Evolutionary conservation across 768 basidiomycete species (phyloP), one percentile per base, ranked within the genome.

Genomic region (Lyophyllum shimeji): DNA sequence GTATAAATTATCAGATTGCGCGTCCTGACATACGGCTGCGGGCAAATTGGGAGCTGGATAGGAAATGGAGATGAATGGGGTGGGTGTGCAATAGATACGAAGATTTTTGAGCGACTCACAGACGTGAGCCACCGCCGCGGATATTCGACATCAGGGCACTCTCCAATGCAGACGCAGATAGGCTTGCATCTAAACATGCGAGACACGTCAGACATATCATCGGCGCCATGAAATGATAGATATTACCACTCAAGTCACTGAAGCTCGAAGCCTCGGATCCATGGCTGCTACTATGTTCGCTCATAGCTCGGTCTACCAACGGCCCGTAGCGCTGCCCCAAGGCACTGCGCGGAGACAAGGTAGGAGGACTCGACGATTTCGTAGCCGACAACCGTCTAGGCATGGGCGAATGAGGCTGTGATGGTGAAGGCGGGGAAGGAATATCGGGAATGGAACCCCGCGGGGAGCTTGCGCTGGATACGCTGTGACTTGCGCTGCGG

Each of bases 401-500:
- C 50, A 79, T 73, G 0, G 82, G 84, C 3, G 83, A 76, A 55
- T 80, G 77, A 5, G 75, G 74, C 50, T 80, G 81, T 18, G 84
- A 80, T 45, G 84, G 80, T 17, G 80, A 67, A 7, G 85, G 77
- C 18, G 87, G 85, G 0, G 90, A 92, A 0, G 90, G 85, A 23
- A 93, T 91, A 15, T 89, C 89, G 0, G 89, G 89, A 33, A 91
- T 88, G 0, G 91, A 93, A 17, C 85, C 86, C 46, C 82, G 87
- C 1, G 86, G 86, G 18, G 91, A 92, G 58, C 83, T 82, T 12
- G 83, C 73, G 66, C 87, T 88, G 3, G 90, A 90, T 8, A 89
- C 76, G 63, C 89, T 91, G 56, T 87, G 87, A 58, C 87, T 87
- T 20, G 79, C 76, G 62, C 82, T 82, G 58, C 73, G 75, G 62